Evolutionary conservation across 192 early-diverging fungal species (phyloP).

Genomic region (Dissophora globulifera): DNA sequence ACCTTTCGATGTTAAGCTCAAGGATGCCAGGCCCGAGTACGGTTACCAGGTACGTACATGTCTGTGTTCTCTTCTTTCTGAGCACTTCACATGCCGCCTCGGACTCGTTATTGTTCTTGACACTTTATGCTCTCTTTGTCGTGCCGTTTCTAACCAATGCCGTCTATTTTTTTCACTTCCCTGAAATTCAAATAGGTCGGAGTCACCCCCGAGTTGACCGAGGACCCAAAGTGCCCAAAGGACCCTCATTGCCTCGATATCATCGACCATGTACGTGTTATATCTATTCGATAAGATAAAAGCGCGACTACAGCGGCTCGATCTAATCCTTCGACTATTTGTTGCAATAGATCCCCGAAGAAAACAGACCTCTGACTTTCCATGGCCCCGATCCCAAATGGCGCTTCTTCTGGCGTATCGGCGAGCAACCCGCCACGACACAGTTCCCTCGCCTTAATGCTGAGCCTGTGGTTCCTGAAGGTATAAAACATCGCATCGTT

Average conservation of each 20-base stretch:
- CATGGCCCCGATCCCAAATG: conserved; percentile 75
- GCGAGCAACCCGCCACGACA: conserved; percentile 62
- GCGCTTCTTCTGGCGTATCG: conserved; percentile 79
- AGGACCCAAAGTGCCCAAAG: conserved; percentile 70
- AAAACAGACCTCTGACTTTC: conserved; percentile 66
- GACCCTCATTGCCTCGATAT: conserved; percentile 68
- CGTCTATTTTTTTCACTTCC: not conserved
- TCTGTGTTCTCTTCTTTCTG: not conserved
- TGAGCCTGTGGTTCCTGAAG: conserved; percentile 69
- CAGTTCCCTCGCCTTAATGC: conserved; percentile 72
- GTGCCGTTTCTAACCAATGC: not conserved
- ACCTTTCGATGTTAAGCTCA: conserved; percentile 65
- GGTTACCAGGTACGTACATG: conserved; percentile 55
- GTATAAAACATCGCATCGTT: too few species aligned
- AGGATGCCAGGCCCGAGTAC: conserved; percentile 71
- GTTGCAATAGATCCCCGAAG: conserved; percentile 60
- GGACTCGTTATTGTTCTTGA: not conserved
- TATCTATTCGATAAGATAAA: too few species aligned
- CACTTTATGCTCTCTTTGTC: not conserved
- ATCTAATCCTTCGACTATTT: too few species aligned
- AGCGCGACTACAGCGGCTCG: too few species aligned
- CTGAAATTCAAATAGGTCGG: conserved; percentile 42
- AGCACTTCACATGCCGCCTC: not conserved
- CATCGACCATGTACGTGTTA: conserved; percentile 58
- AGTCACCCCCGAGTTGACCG: conserved; percentile 74